Base-by-base conservation (phyloP, 805 yeast species). In the Cyberlindnera xylosilytica region DNA sequence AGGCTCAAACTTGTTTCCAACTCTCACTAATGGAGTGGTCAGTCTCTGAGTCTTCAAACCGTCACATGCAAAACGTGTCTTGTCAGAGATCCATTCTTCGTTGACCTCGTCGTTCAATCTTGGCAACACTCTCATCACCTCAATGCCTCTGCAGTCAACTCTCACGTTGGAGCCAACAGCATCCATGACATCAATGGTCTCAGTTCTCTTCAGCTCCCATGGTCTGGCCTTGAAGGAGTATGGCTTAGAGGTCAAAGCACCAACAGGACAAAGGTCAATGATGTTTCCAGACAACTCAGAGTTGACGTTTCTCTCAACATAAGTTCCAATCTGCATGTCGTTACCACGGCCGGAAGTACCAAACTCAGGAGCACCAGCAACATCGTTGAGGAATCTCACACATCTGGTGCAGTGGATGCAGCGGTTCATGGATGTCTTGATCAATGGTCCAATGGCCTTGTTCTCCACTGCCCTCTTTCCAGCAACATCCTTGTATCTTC, bases 331-430 rank as follows among this genome's bases (percentile, higher is more conserved):
- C 69, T 87, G 95, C 81, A 87, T 76, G 60, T 87, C 95, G 64
- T 87, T 87, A 59, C 96, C 96, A 67, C 96, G 83, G 48, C 95
- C 96, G 32, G 90, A 63, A 44, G 91, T 78, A 54, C 96, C 96
- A 50, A 87, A 78, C 66, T 87, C 96, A 15, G 95, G 88, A 30
- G 95, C 93, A 51, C 96, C 96, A 30, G 96, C 96, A 49, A 87
- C 83, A 60, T 87, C 95, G 65, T 87, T 87, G 73, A 89, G 72
- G 68, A 87, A 87, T 59, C 96, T 79, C 18, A 87, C 89, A 73
- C 96, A 87, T 62, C 96, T 76, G 23, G 96, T 87, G 71, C 96
- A 87, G 66, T 87, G 96, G 58, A 87, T 87, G 68, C 96, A 87
- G 64, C 96, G 77, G 70, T 87, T 87, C 96, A 87, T 87, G 34